These are phyloP conservation scores for Leccinum variabile DNA, from an alignment of 1,284 basidiomycete species.

Conservation along the genomic window DNA sequence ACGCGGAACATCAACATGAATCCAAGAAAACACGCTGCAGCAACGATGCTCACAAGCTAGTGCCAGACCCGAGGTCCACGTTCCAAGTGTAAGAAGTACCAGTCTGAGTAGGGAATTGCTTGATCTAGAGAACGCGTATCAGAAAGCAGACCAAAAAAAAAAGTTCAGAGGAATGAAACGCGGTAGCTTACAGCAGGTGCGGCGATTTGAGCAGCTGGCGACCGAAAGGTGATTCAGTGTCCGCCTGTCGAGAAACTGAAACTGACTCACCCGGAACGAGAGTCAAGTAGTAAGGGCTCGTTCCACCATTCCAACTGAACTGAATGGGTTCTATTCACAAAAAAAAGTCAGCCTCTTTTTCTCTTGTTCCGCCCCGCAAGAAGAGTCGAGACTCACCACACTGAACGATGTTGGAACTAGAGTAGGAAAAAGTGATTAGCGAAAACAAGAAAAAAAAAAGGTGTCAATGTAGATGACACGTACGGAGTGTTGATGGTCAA, in stretches of 20 bases:
- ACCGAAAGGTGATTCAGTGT: not conserved
- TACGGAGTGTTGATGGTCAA: slow-evolving; percentile 73
- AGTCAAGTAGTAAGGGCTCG: slow-evolving; percentile 62
- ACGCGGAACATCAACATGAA: slow-evolving; percentile 6
- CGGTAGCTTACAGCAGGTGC: slow-evolving; percentile 49
- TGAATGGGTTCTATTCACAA: slow-evolving; percentile 52
- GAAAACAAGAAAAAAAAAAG: slow-evolving; percentile 12
- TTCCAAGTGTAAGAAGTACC: slow-evolving; percentile 59
- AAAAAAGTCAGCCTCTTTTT: not conserved
- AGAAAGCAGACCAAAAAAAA: not conserved
- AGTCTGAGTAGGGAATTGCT: slow-evolving; percentile 50
- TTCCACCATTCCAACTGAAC: slow-evolving; percentile 57
- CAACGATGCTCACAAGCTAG: slow-evolving; percentile 47
- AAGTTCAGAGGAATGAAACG: fast-evolving
- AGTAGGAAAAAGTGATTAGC: not conserved
- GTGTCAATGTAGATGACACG: slow-evolving; percentile 34
- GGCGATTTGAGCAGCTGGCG: slow-evolving; percentile 52
- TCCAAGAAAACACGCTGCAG: not conserved
- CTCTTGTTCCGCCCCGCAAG: not conserved
- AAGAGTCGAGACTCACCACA: slow-evolving; percentile 49
- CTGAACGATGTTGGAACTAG: slow-evolving; percentile 43
- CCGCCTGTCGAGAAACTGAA: not conserved
- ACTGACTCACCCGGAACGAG: slow-evolving; percentile 57
- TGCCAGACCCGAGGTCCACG: slow-evolving; percentile 53
- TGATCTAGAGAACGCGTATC: slow-evolving; percentile 40